Base-by-base conservation (phyloP, 2,329 filamentous ascomycete species). In the Massarina eburnea region DNA sequence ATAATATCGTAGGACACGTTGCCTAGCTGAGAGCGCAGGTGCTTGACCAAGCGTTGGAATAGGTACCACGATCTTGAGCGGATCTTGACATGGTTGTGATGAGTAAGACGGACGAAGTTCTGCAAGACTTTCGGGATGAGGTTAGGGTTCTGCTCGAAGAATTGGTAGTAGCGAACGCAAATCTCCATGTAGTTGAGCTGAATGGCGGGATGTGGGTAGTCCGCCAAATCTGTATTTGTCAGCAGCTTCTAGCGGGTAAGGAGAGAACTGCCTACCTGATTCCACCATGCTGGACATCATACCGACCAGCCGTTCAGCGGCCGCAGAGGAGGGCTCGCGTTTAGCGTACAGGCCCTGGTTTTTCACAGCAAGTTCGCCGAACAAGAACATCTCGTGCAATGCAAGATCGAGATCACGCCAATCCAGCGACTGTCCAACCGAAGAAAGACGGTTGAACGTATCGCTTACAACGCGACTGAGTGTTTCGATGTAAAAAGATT, bases 161-260 rank as follows among this genome's bases (percentile, higher is more conserved):
- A 95, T 21, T 85, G 82, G 66, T 86, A 89, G 72, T 99, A 99
- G 40, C 94, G 86, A 44, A 96, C 91, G 68, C 91, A 96, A 27
- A 96, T 95, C 70, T 99, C 94, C 91, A 99, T 96, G 66, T 95
- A 99, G 72, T 96, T 91, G 18, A 99, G 78, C 53, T 96, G 83
- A 41, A 96, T 91, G 14, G 91, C 90, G 1, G 94, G 92, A 66
- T 97, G 94, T 14, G 86, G 84, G 70, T 92, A 95, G 34, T 80
- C 86, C 48, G 89, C 86, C 56, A 96, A 87, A 57, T 89, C 90
- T 91, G 55, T 5, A 35, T 10, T 17, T 39, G 43, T 63, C 15
- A 66, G 55, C 26, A 19, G 21, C 1, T n/a, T 24, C 41, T 20
- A 6, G 19, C 20, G 22, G 9, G 9, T 15, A 5, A 24, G 18